Percentiles rank a stretch among this genome's conserved stretches.
phyloP scores from a whole-genome alignment of 495 filamentous ascomycete species.

The Aspergillus homomorphus region DNA sequence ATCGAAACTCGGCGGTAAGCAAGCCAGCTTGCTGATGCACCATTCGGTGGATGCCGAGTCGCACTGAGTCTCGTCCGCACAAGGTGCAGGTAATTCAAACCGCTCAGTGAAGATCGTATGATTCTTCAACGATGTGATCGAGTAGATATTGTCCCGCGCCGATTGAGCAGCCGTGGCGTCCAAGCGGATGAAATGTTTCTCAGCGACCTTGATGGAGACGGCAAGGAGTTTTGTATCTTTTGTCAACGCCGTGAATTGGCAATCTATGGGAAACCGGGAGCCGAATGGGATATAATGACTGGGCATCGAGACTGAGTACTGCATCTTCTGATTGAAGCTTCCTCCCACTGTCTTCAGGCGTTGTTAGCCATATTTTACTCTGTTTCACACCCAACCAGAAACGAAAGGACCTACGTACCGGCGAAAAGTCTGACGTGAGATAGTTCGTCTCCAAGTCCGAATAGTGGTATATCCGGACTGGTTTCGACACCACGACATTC shows the following conservation, averaged over 20 bases:
- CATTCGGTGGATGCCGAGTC: not conserved
- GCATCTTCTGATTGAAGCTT: conserved; percentile 10
- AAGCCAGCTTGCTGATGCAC: not conserved
- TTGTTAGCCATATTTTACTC: conserved; percentile 6
- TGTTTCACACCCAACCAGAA: no score
- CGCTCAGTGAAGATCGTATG: conserved; percentile 14
- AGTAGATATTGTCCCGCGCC: conserved; percentile 3
- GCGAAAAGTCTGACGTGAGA: not conserved
- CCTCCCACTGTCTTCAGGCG: not conserved
- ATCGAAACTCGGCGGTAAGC: not conserved
- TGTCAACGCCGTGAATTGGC: conserved; percentile 15
- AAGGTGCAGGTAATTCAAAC: not conserved
- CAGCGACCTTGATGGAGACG: conserved; percentile 10
- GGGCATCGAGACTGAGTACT: conserved; percentile 20
- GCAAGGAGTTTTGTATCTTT: conserved; percentile 9
- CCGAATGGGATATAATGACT: conserved; percentile 19
- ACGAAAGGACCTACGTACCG: not conserved
- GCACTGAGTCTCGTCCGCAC: not conserved
- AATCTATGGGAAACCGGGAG: conserved; percentile 17
- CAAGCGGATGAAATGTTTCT: conserved; percentile 19
- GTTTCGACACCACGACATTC: conserved; percentile 16
- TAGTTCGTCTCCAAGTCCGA: not conserved
- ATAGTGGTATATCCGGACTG: not conserved
- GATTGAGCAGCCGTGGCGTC: conserved; percentile 23
- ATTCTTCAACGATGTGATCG: conserved; percentile 13